A percentile compares a stretch with the other conserved stretches of the same genome.
Evolutionary conservation across 1,284 basidiomycete genomes (phyloP).

Genomic region (Clitocybe nebularis): DNA sequence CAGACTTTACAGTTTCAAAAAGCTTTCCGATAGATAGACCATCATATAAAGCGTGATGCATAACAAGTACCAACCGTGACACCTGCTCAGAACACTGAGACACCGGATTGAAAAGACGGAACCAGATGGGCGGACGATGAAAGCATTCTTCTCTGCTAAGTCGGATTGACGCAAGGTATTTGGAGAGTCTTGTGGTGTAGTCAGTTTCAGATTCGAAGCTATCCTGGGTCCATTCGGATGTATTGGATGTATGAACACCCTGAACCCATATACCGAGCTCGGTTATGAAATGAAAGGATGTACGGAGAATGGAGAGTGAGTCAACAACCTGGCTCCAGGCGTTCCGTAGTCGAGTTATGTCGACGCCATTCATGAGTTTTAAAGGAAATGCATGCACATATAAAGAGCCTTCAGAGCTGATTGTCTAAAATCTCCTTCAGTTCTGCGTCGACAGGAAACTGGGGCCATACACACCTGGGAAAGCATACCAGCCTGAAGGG

Average conservation of each 20-base stretch:
- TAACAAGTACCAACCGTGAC: conserved; percentile 32
- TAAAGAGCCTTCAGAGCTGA: conserved; percentile 38
- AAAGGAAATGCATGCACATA: conserved; percentile 47
- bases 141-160: conserved; percentile 22
- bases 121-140: conserved; percentile 31
- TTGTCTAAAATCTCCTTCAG: conserved; percentile 39
- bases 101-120: conserved; percentile 27
- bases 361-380: conserved; percentile 23
- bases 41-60: conserved; percentile 53
- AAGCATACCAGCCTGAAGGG: conserved; percentile 46
- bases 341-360: conserved; percentile 27
- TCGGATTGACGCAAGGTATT: conserved; percentile 16
- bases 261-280: conserved; percentile 39
- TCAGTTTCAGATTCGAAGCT: conserved; percentile 15
- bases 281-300: conserved; percentile 43
- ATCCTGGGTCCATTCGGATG: conserved; percentile 31
- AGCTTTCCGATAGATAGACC: conserved; percentile 39
- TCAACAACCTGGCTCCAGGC: conserved; percentile 34
- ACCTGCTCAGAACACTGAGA: conserved; percentile 11
- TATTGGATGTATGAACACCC: conserved; percentile 32
- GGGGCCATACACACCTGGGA: conserved; percentile 41
- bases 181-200: conserved; percentile 14
- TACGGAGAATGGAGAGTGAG: conserved; percentile 38
- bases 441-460: background rate
- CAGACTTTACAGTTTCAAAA: conserved; percentile 28